These are phyloP conservation scores for Lepidium aucheri DNA, from an alignment of 345 rosid species.

Conservation along the genomic window DNA sequence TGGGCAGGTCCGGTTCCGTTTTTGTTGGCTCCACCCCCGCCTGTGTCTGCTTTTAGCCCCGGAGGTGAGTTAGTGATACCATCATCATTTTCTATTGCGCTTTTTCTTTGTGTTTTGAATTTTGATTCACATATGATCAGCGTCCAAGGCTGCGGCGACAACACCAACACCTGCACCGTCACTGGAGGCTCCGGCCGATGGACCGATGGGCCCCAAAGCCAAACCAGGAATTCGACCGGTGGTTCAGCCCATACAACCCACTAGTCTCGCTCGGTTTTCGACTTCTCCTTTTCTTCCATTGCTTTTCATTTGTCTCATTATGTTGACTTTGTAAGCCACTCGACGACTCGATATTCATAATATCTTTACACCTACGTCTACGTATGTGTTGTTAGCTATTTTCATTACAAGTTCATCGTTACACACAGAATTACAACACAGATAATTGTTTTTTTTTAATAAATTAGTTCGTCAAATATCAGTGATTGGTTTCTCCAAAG, in stretches of 20 bases:
- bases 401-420: background rate
- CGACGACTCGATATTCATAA: background rate
- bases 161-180: background rate
- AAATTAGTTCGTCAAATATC: background rate
- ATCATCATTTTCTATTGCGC: background rate
- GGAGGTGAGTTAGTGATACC: constrained; percentile 32
- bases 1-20: constrained; percentile 59
- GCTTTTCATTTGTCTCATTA: background rate
- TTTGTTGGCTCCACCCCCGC: constrained; percentile 48
- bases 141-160: constrained; percentile 14
- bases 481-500: background rate
- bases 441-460: background rate
- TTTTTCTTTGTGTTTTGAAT: background rate
- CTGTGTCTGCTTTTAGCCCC: constrained; percentile 43
- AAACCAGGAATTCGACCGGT: constrained; percentile 25
- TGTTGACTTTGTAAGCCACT: constrained; percentile 5
- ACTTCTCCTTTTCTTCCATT: constrained; percentile 12
- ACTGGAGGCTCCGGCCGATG: background rate
- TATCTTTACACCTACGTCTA: background rate
- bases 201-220: background rate
- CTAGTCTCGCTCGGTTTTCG: constrained; percentile 14
- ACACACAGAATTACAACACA: background rate
- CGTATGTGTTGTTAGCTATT: background rate
- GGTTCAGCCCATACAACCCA: constrained; percentile 22
- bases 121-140: constrained; percentile 3